Evolutionary conservation across 805 yeast species (phyloP).

Genomic region (Starmerella kuoi): DNA sequence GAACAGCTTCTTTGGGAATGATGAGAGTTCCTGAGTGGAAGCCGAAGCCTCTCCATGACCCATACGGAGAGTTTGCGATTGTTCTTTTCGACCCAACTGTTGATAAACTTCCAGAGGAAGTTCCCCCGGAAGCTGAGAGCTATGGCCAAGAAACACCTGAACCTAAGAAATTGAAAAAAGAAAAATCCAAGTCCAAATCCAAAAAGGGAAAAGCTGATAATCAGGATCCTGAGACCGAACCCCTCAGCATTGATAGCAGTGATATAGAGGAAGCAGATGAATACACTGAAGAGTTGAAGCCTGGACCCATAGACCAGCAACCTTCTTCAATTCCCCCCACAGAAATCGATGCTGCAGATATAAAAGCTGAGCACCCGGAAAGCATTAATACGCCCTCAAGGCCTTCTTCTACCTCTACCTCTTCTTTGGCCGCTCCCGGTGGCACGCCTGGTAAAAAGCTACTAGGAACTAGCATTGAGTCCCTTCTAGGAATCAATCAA

Average conservation of each 20-base stretch:
- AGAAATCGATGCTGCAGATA: not conserved
- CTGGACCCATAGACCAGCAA: not conserved
- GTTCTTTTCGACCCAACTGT: conserved; percentile 92
- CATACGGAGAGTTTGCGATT: conserved; percentile 82
- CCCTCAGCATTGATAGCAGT: not conserved
- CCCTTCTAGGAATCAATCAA: conserved; percentile 54
- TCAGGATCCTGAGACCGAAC: not conserved
- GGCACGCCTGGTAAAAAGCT: not conserved
- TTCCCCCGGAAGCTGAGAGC: conserved; percentile 7
- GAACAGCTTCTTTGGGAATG: conserved; percentile 77
- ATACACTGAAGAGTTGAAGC: not conserved
- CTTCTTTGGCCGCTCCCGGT: not conserved
- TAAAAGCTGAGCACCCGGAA: not conserved
- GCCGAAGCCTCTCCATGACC: conserved; percentile 94
- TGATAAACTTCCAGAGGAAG: conserved; percentile 36
- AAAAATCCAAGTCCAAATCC: not conserved
- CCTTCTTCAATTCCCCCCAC: not conserved
- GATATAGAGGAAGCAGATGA: conserved; percentile 2
- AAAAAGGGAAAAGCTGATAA: not conserved
- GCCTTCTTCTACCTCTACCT: not conserved
- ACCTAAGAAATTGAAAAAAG: not conserved
- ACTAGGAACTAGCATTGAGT: not conserved
- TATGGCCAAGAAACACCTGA: too few species aligned
- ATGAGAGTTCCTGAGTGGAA: conserved; percentile 51
- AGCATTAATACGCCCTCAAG: not conserved